Percentiles rank a stretch among this genome's conserved stretches.
phyloP scores from a whole-genome alignment of 2,329 filamentous ascomycete species.

The Lasiodiplodia sp. region DNA sequence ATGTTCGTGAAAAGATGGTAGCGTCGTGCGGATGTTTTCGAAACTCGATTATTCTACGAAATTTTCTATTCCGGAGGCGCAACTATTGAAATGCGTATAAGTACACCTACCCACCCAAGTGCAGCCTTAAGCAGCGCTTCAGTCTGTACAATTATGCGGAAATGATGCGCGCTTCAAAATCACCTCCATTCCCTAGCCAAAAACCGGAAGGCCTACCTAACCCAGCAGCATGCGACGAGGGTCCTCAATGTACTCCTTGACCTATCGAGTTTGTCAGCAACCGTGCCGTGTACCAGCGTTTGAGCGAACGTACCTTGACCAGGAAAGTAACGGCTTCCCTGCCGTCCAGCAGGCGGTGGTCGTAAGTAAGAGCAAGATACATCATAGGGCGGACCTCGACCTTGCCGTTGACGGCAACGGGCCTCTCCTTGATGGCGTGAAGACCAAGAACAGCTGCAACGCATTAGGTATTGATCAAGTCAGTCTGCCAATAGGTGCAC shows the following conservation, averaged over 20 bases:
- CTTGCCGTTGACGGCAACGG: conserved; percentile 90
- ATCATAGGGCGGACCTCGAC: conserved; percentile 98
- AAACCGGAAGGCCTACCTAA: conserved; percentile 27
- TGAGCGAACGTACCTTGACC: conserved; percentile 68
- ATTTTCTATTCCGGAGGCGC: conserved; percentile 3
- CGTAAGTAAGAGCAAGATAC: conserved; percentile 97
- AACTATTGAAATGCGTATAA: conserved; percentile 15
- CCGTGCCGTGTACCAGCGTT: not conserved
- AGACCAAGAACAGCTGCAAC: conserved; percentile 78
- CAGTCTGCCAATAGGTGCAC: not conserved
- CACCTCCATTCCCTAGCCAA: not conserved
- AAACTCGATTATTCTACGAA: not conserved
- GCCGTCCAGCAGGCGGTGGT: conserved; percentile 93
- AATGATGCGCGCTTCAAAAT: conserved; percentile 18
- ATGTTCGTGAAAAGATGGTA: too few species aligned
- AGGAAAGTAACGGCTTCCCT: conserved; percentile 96
- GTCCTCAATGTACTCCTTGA: conserved; percentile 98
- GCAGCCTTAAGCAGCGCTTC: conserved; percentile 10
- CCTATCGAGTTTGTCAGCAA: conserved; percentile 39
- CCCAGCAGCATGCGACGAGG: conserved; percentile 85
- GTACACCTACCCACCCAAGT: conserved; percentile 7
- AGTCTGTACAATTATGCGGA: conserved; percentile 23
- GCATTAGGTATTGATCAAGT: conserved; percentile 32
- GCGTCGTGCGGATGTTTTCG: too few species aligned
- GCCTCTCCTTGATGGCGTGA: conserved; percentile 95